A percentile compares a stretch with the other conserved stretches of the same genome.
Evolutionary conservation across 192 early-diverging fungal species (phyloP).

Genomic region (Glomus cerebriforme): DNA sequence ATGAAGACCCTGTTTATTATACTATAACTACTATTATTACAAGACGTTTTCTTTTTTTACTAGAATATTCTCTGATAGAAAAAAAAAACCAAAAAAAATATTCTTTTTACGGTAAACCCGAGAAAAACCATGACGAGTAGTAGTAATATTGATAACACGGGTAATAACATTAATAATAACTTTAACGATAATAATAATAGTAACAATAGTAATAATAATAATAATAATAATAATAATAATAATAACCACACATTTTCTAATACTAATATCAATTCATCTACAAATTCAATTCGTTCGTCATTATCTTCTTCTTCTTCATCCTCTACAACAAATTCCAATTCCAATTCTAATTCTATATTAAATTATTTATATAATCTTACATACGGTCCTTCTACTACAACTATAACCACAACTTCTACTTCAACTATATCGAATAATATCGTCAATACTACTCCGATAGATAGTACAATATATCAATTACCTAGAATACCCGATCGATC

Average conservation of each 20-base stretch:
- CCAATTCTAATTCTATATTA: not conserved
- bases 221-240: not conserved
- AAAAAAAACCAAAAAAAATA: not conserved
- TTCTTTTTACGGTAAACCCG: not conserved
- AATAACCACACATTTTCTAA: not conserved
- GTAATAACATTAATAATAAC: constrained; percentile 1
- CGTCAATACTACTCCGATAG: not conserved
- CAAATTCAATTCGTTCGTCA: not conserved
- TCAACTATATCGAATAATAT: not conserved
- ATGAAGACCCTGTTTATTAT: too few relatives aligned
- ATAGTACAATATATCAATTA: not conserved
- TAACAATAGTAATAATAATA: not conserved
- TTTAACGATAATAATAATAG: not conserved
- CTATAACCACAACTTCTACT: not conserved
- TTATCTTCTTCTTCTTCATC: not conserved
- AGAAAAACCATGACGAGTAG: not conserved
- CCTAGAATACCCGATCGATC: constrained; percentile 1
- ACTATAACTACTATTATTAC: too few relatives aligned
- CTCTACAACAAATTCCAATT: not conserved
- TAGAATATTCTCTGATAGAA: not conserved
- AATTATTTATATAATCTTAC: not conserved
- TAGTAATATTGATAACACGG: not conserved
- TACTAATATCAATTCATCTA: not conserved
- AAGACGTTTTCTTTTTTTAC: not conserved
- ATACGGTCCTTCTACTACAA: not conserved